Evolutionary conservation across 2,329 filamentous ascomycete species (phyloP).

Genomic region (Dactylonectria macrodidyma): DNA sequence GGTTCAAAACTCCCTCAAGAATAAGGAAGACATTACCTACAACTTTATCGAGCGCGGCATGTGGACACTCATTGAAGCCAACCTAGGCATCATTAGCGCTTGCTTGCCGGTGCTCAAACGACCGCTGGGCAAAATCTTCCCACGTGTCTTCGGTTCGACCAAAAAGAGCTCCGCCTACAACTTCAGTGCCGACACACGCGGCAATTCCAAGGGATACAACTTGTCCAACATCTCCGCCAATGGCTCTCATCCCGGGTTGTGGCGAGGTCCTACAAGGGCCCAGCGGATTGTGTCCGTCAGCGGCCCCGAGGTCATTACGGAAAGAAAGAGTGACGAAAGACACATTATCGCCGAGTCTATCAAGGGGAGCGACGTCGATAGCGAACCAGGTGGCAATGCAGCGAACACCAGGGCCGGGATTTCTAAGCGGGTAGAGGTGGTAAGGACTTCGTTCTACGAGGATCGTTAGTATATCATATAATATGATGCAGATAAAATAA

Average conservation of each 20-base stretch:
- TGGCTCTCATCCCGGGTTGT: slow-evolving; percentile 14
- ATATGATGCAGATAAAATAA: too few species aligned
- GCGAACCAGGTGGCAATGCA: slow-evolving; percentile 11
- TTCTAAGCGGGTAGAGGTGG: slow-evolving; percentile 16
- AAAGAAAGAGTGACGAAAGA: slow-evolving; percentile 22
- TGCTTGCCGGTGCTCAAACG: slow-evolving; percentile 51
- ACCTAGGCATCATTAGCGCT: slow-evolving; percentile 55
- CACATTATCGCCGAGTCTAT: slow-evolving; percentile 24
- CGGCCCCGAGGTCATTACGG: slow-evolving; percentile 5
- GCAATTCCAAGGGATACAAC: slow-evolving; percentile 21
- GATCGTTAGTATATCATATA: not conserved
- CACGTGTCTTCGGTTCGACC: slow-evolving; percentile 34
- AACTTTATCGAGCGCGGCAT: slow-evolving; percentile 44
- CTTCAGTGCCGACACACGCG: not conserved
- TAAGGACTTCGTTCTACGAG: slow-evolving; percentile 14
- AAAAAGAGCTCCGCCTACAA: slow-evolving; percentile 32
- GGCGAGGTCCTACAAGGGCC: slow-evolving; percentile 13
- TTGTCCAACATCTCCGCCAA: slow-evolving; percentile 22
- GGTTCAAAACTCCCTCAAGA: slow-evolving; percentile 50
- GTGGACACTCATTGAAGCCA: slow-evolving; percentile 57
- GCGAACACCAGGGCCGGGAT: slow-evolving; percentile 8
- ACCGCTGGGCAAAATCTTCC: slow-evolving; percentile 36
- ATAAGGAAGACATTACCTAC: slow-evolving; percentile 50
- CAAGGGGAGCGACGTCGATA: slow-evolving; percentile 21
- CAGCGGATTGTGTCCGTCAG: slow-evolving; percentile 23